Percentiles rank a stretch among this genome's conserved stretches.
Evolutionary conservation across 2,329 filamentous ascomycete genomes (phyloP).

Genomic region (Magnaporthiopsis incrustans): DNA sequence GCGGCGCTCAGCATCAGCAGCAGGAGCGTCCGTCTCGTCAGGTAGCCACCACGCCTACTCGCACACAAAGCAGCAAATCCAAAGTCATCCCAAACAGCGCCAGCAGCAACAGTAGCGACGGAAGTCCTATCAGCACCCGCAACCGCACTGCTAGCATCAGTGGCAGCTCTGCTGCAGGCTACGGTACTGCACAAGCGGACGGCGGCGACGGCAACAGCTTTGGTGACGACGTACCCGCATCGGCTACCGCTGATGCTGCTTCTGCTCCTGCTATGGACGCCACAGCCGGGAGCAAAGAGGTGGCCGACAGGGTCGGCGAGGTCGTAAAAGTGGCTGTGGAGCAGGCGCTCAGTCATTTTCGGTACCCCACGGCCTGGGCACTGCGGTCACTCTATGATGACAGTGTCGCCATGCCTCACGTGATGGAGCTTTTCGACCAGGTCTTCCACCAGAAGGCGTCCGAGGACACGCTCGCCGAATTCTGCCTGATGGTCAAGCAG

Average conservation of each 20-base stretch:
- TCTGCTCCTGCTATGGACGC: not conserved
- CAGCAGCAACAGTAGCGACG: not conserved
- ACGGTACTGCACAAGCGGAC: not conserved
- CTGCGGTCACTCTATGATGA: slow-evolving; percentile 54
- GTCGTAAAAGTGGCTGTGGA: slow-evolving; percentile 51
- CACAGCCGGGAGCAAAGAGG: slow-evolving; percentile 30
- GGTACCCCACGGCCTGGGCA: slow-evolving; percentile 56
- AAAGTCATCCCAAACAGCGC: not conserved
- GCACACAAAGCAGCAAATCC: not conserved
- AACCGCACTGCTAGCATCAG: not conserved
- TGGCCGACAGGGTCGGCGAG: slow-evolving; percentile 30
- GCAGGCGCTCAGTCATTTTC: slow-evolving; percentile 46
- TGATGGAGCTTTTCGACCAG: slow-evolving; percentile 49
- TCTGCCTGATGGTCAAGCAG: slow-evolving; percentile 39
- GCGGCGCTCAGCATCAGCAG: not conserved
- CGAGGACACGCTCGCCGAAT: slow-evolving; percentile 40
- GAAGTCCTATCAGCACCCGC: not conserved
- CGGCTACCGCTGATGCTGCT: no score
- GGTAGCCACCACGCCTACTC: not conserved
- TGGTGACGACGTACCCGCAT: no score
- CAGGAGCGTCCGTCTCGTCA: not conserved
- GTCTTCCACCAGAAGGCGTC: slow-evolving; percentile 52
- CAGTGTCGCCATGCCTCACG: slow-evolving; percentile 38
- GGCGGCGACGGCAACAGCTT: no score
- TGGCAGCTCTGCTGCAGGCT: not conserved